Base-by-base conservation (phyloP, 495 filamentous ascomycete species). In the Aspergillus ellipticus region DNA sequence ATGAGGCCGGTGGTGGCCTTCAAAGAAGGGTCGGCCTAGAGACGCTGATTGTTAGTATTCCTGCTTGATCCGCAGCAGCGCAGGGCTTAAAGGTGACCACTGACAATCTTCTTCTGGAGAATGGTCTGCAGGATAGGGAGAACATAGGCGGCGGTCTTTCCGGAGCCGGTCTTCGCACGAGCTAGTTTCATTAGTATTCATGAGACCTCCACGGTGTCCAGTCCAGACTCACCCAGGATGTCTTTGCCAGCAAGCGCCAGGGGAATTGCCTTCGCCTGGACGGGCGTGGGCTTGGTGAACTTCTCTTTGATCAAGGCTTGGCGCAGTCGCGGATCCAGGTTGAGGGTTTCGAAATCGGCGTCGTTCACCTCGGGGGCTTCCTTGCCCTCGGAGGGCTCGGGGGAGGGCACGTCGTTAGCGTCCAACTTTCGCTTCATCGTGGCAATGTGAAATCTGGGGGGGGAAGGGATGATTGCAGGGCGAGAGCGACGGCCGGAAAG, bases 141-240 rank as follows among this genome's bases (percentile, higher is more conserved):
- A n/a, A 96, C 77, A 71, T 98, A 98, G 49, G 94, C 94, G n/a
- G 89, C 89, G 5, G 94, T 98, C 74, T 98, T 98, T 45, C 94
- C 93, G 17, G 91, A 94, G 24, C 92, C 92, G 17, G 92, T 97
- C 71, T 91, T 94, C 41, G 93, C 88, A 60, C 89, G 89, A 49
- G 90, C 85, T 85, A 49, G 26, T 47, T 19, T 29, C 46, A 52
- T 78, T 51, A 77, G 70, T 42, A 56, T 17, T 10, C 5, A 4
- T 6, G n/a, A 39, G 11, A 16, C 24, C 0, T 28, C 15, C 29
- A 39, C n/a, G 2, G 24, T 13, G 2, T 15, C 17, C 2, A 49
- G 1, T n/a, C 8, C 1, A 19, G 10, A 49, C 67, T 57, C 70
- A 83, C 84, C 90, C 42, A 97, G 73, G 53, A 98, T 86, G 79